Evolutionary conservation across 2,329 filamentous ascomycete species (phyloP).

Genomic region (Diaporthe destruens): DNA sequence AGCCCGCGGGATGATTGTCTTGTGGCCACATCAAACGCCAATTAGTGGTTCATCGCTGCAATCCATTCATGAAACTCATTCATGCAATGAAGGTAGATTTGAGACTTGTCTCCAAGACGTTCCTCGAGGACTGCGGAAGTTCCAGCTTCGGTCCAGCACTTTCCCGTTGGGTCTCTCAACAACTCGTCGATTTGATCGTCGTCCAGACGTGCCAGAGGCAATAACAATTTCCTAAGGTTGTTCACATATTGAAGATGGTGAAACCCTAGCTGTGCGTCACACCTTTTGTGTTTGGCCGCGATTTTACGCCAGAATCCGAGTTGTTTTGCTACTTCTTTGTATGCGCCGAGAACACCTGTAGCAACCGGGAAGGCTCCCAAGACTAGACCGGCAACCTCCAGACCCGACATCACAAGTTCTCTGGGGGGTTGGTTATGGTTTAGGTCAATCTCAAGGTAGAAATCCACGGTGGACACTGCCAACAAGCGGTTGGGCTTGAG

Average conservation of each 20-base stretch:
- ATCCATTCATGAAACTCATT: background rate
- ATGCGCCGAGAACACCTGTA: background rate
- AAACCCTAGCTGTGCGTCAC: background rate
- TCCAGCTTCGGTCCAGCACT: background rate
- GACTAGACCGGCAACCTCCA: background rate
- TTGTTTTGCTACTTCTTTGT: constrained; percentile 15
- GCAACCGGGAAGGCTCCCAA: background rate
- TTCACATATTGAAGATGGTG: background rate
- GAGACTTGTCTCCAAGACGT: background rate
- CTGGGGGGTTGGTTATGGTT: background rate
- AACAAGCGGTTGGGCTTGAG: too few relatives aligned
- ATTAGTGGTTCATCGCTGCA: background rate
- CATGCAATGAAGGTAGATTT: background rate
- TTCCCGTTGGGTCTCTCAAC: background rate
- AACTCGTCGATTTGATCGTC: background rate
- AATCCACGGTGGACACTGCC: too few relatives aligned
- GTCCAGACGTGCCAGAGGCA: background rate
- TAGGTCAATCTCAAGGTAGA: background rate
- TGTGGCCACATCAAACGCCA: background rate
- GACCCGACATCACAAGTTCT: background rate
- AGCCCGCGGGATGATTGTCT: background rate
- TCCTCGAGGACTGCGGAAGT: background rate
- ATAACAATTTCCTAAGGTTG: background rate
- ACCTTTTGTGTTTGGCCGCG: background rate
- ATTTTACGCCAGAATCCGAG: constrained; percentile 10